These are phyloP conservation scores for Clitoria ternatea DNA, from an alignment of 306 rosid species.

Conservation along the genomic window DNA sequence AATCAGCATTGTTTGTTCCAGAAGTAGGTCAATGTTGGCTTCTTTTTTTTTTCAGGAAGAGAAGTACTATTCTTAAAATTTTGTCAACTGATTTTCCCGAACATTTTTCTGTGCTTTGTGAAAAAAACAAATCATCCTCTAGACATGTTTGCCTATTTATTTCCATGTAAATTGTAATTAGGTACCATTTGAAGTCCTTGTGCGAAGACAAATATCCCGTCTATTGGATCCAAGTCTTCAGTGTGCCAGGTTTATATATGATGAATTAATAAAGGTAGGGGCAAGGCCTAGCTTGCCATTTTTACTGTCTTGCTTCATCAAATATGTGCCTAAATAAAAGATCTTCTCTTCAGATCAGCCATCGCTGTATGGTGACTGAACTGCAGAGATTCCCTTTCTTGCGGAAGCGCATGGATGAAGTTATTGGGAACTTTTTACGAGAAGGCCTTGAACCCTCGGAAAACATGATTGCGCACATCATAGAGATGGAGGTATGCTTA, in stretches of 20 bases:
- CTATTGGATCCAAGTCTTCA: conserved; percentile 97
- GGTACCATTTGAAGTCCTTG: conserved; percentile 97
- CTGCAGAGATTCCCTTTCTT: conserved; percentile 88
- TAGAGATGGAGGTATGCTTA: conserved; percentile 87
- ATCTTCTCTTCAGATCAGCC: conserved; percentile 72
- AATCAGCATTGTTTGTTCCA: conserved; percentile 90
- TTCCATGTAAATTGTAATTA: conserved; percentile 31
- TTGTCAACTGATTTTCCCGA: neutral
- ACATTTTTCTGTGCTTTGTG: neutral
- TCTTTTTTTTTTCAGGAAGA: neutral
- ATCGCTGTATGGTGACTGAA: conserved; percentile 78
- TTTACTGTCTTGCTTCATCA: neutral
- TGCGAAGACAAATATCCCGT: conserved; percentile 90
- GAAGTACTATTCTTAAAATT: neutral
- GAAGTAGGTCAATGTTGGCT: conserved; percentile 55
- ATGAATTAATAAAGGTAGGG: conserved; percentile 81
- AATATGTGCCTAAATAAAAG: conserved; percentile 11
- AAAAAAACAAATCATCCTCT: neutral
- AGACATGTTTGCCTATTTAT: conserved; percentile 14
- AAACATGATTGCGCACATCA: conserved; percentile 88
- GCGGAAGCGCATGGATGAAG: conserved; percentile 97
- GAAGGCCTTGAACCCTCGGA: conserved; percentile 95
- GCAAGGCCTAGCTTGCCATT: conserved; percentile 12
- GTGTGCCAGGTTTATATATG: conserved; percentile 96
- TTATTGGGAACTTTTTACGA: conserved; percentile 76